Percentiles rank a stretch among this genome's conserved stretches.
Conservation (phyloP, 768 basidiomycete species). For the Cubamyces lactineus region DNA sequence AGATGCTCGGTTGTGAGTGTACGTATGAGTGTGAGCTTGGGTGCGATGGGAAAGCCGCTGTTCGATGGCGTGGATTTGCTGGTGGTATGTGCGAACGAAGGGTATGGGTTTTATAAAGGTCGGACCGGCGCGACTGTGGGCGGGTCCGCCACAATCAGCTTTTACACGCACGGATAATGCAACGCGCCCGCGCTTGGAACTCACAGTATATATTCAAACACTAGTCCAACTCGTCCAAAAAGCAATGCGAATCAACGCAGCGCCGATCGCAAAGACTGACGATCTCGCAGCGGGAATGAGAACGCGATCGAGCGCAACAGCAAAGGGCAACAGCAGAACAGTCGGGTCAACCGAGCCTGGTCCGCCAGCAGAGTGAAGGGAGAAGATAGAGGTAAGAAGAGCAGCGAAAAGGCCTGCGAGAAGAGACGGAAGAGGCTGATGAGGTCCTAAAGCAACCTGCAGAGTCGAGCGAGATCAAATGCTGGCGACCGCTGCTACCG, state of each 20-base stretch:
- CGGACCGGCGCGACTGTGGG: neutral
- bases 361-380: slow-evolving; percentile 19
- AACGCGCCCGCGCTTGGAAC: neutral
- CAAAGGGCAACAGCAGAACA: slow-evolving; percentile 9
- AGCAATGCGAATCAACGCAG: neutral
- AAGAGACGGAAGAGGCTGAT: slow-evolving; percentile 3
- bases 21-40: neutral
- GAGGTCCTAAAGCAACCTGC: slow-evolving; percentile 18
- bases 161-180: neutral
- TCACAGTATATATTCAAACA: slow-evolving; percentile 16
- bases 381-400: slow-evolving; percentile 21
- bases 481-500: slow-evolving; percentile 7
- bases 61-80: too few relatives aligned
- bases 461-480: neutral
- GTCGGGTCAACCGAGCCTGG: slow-evolving; percentile 29
- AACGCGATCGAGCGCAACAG: neutral
- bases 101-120: slow-evolving; percentile 5
- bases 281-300: neutral
- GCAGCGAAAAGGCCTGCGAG: neutral
- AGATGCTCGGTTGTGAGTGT: slow-evolving; percentile 11
- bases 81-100: slow-evolving; percentile 2
- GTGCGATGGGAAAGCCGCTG: too few relatives aligned
- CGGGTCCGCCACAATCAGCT: neutral
- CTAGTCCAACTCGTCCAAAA: slow-evolving; percentile 15
- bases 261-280: neutral